These are phyloP conservation scores for Nicotiana attenuata DNA, from an alignment of 257 asterid genomes.

Conservation along the genomic window DNA sequence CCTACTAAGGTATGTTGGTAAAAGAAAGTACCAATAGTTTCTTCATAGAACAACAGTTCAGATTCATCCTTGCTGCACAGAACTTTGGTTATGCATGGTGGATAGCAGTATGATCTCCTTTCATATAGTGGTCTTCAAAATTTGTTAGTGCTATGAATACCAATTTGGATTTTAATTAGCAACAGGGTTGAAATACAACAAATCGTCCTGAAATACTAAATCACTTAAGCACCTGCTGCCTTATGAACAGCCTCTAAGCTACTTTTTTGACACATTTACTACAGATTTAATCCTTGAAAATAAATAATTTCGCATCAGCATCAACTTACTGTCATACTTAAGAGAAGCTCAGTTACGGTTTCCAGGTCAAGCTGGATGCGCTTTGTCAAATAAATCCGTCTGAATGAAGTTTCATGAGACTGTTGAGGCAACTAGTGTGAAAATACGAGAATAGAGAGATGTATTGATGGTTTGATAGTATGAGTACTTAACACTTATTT, in stretches of 20 bases:
- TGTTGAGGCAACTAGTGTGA: background rate
- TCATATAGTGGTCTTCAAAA: background rate
- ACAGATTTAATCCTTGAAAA: background rate
- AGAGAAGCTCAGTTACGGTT: background rate
- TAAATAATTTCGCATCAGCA: background rate
- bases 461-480: background rate
- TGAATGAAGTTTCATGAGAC: background rate
- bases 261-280: background rate
- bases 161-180: background rate
- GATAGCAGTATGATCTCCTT: background rate
- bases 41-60: background rate
- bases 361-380: background rate
- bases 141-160: background rate
- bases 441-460: background rate
- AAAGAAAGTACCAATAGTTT: background rate
- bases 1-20: conserved; percentile 73
- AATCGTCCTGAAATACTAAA: background rate
- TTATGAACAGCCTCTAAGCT: background rate
- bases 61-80: background rate
- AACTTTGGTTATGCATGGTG: background rate
- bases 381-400: background rate
- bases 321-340: background rate
- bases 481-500: background rate
- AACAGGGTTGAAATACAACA: background rate
- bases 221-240: background rate